Percentiles rank a stretch among this genome's conserved stretches.
These are phyloP conservation scores for Sindora glabra DNA, from an alignment of 306 rosid species.

Conservation along the genomic window DNA sequence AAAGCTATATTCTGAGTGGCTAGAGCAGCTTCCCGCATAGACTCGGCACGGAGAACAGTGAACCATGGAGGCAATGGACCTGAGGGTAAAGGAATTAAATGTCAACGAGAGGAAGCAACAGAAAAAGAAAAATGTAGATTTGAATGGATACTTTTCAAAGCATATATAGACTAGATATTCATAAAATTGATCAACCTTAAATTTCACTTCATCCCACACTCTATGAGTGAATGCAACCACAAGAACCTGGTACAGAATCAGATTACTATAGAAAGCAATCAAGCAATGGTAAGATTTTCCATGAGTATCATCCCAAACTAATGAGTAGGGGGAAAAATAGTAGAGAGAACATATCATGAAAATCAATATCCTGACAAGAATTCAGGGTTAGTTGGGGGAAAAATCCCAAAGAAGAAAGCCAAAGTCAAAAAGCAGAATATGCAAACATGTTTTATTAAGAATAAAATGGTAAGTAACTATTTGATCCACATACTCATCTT, in stretches of 20 bases:
- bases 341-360: background rate
- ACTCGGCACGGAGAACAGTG: conserved; percentile 38
- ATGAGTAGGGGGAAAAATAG: too few relatives aligned
- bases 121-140: background rate
- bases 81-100: conserved; percentile 21
- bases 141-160: too few relatives aligned
- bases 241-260: background rate
- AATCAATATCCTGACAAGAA: conserved; percentile 1
- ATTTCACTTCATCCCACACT: background rate
- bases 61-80: conserved; percentile 43
- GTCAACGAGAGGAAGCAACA: background rate
- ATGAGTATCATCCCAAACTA: background rate
- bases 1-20: conserved; percentile 30
- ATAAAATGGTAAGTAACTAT: too few relatives aligned
- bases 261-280: background rate
- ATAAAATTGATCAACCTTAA: background rate
- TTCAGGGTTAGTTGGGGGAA: too few relatives aligned
- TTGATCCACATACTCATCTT: too few relatives aligned
- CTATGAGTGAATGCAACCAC: background rate
- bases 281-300: background rate
- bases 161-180: background rate
- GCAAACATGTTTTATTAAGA: too few relatives aligned
- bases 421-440: too few relatives aligned
- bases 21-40: conserved; percentile 55
- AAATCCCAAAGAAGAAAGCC: background rate